Evolutionary conservation across 2,329 filamentous ascomycete species (phyloP).

Genomic region (Fusarium falciforme): DNA sequence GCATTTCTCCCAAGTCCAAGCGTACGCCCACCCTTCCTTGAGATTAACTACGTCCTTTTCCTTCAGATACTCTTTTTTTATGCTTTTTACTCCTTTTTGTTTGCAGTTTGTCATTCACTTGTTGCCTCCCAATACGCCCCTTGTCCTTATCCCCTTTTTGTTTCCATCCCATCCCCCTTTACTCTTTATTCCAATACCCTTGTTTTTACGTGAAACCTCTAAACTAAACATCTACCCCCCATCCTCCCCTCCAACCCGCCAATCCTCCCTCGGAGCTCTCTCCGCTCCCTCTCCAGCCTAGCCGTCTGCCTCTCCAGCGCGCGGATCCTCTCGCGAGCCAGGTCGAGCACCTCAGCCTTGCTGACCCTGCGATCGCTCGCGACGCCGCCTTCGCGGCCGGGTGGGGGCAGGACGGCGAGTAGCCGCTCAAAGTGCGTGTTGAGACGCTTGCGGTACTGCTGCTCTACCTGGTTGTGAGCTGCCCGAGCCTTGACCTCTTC

Average conservation of each 20-base stretch:
- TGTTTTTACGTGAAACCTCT: neutral
- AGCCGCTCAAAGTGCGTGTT: conserved; percentile 59
- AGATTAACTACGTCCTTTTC: neutral
- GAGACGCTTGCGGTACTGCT: conserved; percentile 60
- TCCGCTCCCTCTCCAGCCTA: conserved; percentile 51
- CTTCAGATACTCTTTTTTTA: conserved; percentile 25
- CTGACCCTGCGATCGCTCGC: conserved; percentile 51
- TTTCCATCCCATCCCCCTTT: conserved; percentile 2
- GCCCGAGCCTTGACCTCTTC: conserved; percentile 45
- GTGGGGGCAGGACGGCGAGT: conserved; percentile 53
- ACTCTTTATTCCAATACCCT: neutral
- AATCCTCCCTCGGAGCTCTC: conserved; percentile 43
- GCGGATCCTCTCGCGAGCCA: conserved; percentile 56
- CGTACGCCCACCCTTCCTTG: conserved; percentile 1
- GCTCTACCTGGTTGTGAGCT: conserved; percentile 60
- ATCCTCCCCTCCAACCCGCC: conserved; percentile 18
- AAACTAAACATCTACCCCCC: conserved; percentile 11
- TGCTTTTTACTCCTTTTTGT: conserved; percentile 7
- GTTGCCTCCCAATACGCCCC: conserved; percentile 18
- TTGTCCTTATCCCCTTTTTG: conserved; percentile 4
- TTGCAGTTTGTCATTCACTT: conserved; percentile 15
- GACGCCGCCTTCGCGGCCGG: conserved; percentile 44
- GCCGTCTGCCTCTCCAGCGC: conserved; percentile 53
- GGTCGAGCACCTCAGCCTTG: conserved; percentile 59
- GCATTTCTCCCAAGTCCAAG: conserved; percentile 11